Percentiles rank a stretch among this genome's conserved stretches.
Evolutionary conservation across 2,329 filamentous ascomycete species (phyloP).

Genomic region (Phaeoacremonium minimum): DNA sequence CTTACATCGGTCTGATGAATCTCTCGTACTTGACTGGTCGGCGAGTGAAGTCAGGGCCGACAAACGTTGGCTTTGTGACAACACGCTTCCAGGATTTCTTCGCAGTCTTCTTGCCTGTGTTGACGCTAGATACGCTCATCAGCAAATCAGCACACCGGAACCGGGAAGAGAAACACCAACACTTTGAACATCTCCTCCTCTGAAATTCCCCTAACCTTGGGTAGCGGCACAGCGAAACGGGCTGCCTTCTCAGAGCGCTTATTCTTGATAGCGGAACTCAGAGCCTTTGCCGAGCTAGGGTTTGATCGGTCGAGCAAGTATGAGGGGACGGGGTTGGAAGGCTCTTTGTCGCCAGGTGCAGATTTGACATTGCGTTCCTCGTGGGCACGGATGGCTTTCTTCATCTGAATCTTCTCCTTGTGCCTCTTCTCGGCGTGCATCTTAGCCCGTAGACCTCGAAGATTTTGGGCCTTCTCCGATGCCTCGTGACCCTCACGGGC

Average conservation of each 20-base stretch:
- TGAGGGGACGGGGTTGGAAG: conserved; percentile 76
- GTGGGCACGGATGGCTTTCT: conserved; percentile 88
- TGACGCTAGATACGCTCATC: conserved; percentile 51
- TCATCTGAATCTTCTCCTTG: conserved; percentile 98
- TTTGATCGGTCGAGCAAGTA: conserved; percentile 85
- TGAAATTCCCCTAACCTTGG: conserved; percentile 87
- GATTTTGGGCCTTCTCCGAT: conserved; percentile 87
- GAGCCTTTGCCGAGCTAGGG: conserved; percentile 30
- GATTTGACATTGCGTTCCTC: conserved; percentile 96
- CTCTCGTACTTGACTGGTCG: conserved; percentile 75
- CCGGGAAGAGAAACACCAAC: conserved; percentile 1
- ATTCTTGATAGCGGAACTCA: conserved; percentile 84
- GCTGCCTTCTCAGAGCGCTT: conserved; percentile 92
- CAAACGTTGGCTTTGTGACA: conserved; percentile 81
- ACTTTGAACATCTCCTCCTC: conserved; percentile 93
- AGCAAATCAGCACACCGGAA: conserved; percentile 3
- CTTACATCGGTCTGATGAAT: conserved; percentile 45
- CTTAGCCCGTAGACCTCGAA: conserved; percentile 88
- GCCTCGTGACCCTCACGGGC: conserved; percentile 87
- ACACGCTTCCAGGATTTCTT: conserved; percentile 67
- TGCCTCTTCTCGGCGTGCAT: conserved; percentile 88
- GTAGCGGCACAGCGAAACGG: conserved; percentile 85
- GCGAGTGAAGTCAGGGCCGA: conserved; percentile 79
- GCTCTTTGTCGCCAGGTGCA: conserved; percentile 70
- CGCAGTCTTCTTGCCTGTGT: conserved; percentile 89